Base-by-base conservation (phyloP, 768 basidiomycete species). In the Tulasnella sp. region DNA sequence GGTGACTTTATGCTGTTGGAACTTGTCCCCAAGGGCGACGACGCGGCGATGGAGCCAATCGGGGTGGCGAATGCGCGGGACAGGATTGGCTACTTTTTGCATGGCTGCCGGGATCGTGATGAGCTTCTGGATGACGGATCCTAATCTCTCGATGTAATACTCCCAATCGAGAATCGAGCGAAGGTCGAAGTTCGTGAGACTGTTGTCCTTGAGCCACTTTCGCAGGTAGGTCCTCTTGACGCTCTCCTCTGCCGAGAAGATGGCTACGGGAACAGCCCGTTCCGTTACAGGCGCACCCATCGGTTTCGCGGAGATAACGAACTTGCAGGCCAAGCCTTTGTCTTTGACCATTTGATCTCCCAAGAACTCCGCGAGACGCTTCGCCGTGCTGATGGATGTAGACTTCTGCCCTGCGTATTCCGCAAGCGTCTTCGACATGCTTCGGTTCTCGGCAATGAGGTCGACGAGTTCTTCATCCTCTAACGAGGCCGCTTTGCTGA, bases 301-400 rank as follows among this genome's bases (percentile, higher is more conserved):
- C 2, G 98, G 98, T 83, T 93, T 94, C 3, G 93, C 93, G 36
- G 97, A 99, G 83, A 99, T 99, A 87, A 99, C 96, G 86, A 99
- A 99, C 84, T 96, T 96, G 89, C 98, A 99, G 12, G 98, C 95
- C 24, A 99, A 91, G 79, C 98, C 98, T 84, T 99, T 99, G 87
- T 99, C 98, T 85, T 98, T 98, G 83, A 99, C 97, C 98, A 99
- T 99, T 83, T 96, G 94, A 84, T 96, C 92, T 42, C 98, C 98
- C 78, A 99, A 86, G 87, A 99, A 99, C 84, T 99, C 98, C 2
- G 98, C 96, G 31, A 99, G 88, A 80, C 98, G 92, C 82, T 90
- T 92, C 3, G 98, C 98, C 0, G 98, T 99, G 82, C 94, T 96
- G 86, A 99, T 99, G 1, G 97, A 98, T 0, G 98, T 99, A 40